phyloP scores from a whole-genome alignment of 306 rosid species.

The Senna tora region DNA sequence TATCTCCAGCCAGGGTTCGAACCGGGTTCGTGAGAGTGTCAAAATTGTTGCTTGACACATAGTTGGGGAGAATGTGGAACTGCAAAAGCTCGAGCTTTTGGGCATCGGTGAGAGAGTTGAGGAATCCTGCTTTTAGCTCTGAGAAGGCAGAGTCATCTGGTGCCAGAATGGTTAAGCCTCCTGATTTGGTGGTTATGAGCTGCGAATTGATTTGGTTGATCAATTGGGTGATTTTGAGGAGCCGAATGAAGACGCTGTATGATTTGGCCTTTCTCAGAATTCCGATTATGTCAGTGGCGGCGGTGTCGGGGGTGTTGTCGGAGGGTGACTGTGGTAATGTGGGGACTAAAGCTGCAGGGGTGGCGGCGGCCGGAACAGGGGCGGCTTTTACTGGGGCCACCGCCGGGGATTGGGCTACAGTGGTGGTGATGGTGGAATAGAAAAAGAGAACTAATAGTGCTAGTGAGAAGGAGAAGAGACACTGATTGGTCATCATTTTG shows the following conservation, averaged over 20 bases:
- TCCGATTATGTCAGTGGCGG: conserved; percentile 39
- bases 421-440: background rate
- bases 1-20: conserved; percentile 53
- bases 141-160: conserved; percentile 50
- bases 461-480: conserved; percentile 22
- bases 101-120: conserved; percentile 42
- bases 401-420: conserved; percentile 35
- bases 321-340: conserved; percentile 29
- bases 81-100: conserved; percentile 54
- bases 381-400: conserved; percentile 39
- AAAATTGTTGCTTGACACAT: conserved; percentile 48
- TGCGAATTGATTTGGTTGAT: conserved; percentile 47
- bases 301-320: conserved; percentile 9
- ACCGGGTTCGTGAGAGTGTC: conserved; percentile 56
- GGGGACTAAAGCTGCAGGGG: conserved; percentile 34
- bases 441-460: background rate
- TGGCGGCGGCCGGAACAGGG: conserved; percentile 24
- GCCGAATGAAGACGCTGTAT: conserved; percentile 46
- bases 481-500: conserved; percentile 9
- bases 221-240: conserved; percentile 53
- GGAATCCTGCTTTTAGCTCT: conserved; percentile 51
- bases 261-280: conserved; percentile 48
- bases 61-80: conserved; percentile 48
- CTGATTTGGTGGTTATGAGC: conserved; percentile 43
- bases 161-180: conserved; percentile 50